These are phyloP conservation scores for Salinomyces thailandicus DNA, from an alignment of 2,329 filamentous ascomycete species.

Conservation along the genomic window DNA sequence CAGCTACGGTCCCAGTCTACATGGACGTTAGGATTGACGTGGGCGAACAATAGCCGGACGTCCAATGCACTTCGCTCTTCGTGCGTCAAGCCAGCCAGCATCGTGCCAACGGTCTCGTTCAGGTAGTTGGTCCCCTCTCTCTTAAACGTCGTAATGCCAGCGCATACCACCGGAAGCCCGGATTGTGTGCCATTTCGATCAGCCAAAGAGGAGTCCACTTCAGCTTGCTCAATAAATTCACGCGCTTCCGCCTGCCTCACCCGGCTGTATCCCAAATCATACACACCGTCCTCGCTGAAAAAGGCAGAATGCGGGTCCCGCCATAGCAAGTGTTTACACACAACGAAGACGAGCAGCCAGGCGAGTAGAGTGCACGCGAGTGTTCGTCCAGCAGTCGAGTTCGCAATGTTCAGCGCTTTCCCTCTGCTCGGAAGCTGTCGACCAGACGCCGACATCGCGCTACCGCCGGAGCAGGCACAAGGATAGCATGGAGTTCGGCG, in stretches of 20 bases:
- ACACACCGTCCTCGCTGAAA: slow-evolving; percentile 9
- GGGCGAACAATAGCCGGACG: slow-evolving; percentile 13
- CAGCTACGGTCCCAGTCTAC: slow-evolving; percentile 11
- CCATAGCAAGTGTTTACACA: slow-evolving; percentile 8
- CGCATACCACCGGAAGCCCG: slow-evolving; percentile 8
- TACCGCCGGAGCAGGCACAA: no score
- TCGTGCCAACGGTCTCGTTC: slow-evolving; percentile 7
- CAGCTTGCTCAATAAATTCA: slow-evolving; percentile 1
- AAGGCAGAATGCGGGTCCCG: slow-evolving; percentile 11
- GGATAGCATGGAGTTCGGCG: no score
- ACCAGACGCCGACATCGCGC: no score
- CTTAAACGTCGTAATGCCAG: slow-evolving; percentile 8
- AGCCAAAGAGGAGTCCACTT: not conserved
- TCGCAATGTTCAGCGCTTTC: not conserved
- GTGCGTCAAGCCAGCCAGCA: slow-evolving; percentile 15
- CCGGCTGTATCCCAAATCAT: slow-evolving; percentile 8
- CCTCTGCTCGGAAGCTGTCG: no score
- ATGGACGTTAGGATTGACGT: slow-evolving; percentile 12
- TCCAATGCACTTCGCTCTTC: slow-evolving; percentile 14
- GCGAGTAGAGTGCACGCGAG: not conserved
- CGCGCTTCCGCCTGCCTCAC: slow-evolving; percentile 5
- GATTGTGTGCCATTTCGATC: not conserved
- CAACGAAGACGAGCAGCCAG: slow-evolving; percentile 4
- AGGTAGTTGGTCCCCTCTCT: slow-evolving; percentile 6
- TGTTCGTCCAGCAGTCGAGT: not conserved